Conservation (phyloP, 2,329 filamentous ascomycete species). For the Chrysoporthe deuterocubensis region DNA sequence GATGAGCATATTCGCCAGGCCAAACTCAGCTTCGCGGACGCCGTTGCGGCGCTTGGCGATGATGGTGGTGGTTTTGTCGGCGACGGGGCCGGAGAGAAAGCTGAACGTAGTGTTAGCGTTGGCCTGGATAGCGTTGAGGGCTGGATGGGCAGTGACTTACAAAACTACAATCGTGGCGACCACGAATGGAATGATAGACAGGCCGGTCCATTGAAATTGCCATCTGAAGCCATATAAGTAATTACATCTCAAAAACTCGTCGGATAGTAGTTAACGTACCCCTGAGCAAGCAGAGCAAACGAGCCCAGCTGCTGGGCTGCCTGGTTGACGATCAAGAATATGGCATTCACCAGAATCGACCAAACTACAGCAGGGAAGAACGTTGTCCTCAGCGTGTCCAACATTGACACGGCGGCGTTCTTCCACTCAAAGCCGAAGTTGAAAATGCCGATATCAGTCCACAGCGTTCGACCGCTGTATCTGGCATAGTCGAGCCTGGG, state of each 20-base stretch:
- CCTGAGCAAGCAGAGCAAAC: conserved; percentile 35
- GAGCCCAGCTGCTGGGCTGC: conserved; percentile 35
- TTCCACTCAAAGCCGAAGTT: conserved; percentile 37
- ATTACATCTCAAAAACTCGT: not conserved
- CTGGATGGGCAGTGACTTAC: not conserved
- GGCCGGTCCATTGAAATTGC: conserved; percentile 37
- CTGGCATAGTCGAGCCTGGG: conserved; percentile 36
- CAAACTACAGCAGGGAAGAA: conserved; percentile 42
- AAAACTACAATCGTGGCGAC: conserved; percentile 31
- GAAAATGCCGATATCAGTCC: conserved; percentile 41
- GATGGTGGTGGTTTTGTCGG: conserved; percentile 36
- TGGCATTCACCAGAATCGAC: conserved; percentile 37
- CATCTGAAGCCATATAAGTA: conserved; percentile 23
- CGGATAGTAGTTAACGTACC: conserved; percentile 15
- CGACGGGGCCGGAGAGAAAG: conserved; percentile 37
- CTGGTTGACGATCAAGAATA: conserved; percentile 36
- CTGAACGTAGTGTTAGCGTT: not conserved
- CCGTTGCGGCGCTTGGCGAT: conserved; percentile 36
- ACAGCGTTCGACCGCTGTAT: conserved; percentile 35
- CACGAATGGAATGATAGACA: conserved; percentile 35
- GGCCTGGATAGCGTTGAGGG: not conserved
- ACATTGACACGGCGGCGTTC: conserved; percentile 32
- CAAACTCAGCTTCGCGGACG: conserved; percentile 39
- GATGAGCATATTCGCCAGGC: conserved; percentile 38
- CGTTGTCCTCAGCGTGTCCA: conserved; percentile 39